phyloP scores from a whole-genome alignment of 495 filamentous ascomycete genomes.

The Xylaria telfairii region DNA sequence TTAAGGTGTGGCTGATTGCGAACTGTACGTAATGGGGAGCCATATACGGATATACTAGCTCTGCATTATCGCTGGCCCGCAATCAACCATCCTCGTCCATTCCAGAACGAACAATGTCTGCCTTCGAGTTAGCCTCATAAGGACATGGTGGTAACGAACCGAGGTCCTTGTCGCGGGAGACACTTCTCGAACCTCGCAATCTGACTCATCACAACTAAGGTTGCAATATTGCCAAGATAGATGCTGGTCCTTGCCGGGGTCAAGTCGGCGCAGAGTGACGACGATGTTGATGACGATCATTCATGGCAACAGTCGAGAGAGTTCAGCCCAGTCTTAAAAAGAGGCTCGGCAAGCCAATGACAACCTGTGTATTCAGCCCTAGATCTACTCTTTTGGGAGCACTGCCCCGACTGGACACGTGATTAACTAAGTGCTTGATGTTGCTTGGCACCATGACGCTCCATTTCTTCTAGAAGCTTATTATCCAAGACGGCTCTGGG shows the following conservation, averaged over 20 bases:
- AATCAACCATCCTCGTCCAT: not conserved
- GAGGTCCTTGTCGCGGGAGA: constrained; percentile 18
- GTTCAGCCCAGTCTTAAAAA: not conserved
- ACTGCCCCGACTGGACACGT: constrained; percentile 26
- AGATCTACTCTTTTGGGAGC: constrained; percentile 17
- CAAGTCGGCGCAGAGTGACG: constrained; percentile 1
- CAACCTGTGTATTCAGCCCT: constrained; percentile 19
- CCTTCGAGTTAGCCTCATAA: constrained; percentile 1
- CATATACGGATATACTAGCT: not conserved
- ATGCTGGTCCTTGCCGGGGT: not conserved
- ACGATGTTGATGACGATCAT: constrained; percentile 11
- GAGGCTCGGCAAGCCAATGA: constrained; percentile 14
- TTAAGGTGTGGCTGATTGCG: constrained; percentile 12
- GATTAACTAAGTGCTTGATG: constrained; percentile 25
- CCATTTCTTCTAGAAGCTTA: constrained; percentile 20
- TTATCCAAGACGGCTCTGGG: not conserved
- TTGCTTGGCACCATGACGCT: constrained; percentile 3
- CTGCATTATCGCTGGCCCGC: not conserved
- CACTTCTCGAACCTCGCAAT: constrained; percentile 3
- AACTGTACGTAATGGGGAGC: constrained; percentile 1
- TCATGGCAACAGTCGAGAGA: not conserved
- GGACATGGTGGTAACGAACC: not conserved
- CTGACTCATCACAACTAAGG: not conserved
- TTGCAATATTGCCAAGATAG: constrained; percentile 18
- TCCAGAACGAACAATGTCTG: not conserved